Evolutionary conservation across 176 grass and related monocot genomes (phyloP), one percentile per base, ranked within the genome.

Genomic region (Melocanna baccifera): DNA sequence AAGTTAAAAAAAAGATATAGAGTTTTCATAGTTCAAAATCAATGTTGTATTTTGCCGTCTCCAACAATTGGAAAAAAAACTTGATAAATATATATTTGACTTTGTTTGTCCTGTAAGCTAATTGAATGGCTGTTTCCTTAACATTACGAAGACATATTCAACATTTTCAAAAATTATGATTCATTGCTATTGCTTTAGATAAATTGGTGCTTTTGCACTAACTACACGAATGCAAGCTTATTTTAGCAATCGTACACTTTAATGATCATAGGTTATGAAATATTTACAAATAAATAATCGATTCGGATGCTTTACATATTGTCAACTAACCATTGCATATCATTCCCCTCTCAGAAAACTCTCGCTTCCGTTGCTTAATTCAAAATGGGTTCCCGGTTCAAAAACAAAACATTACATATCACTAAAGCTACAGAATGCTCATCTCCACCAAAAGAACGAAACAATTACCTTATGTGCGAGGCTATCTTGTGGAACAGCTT

Each of bases 401-500:
- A 64, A 73, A 37, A 75, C n/a, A n/a, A 2, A 66, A 76, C 65
- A 80, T 30, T 61, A 16, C 45, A 52, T 20, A 67, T 64, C 14
- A 8, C 10, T 64, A 53, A 34, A 22, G 26, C 23, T 36, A 86
- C 19, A 63, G 37, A 51, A 71, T 13, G 62, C 1, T n/a, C n/a
- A 34, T 34, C 32, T 69, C 40, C 3, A 75, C 13, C 12, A 45
- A 64, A 74, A 37, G 69, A 66, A 81, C 57, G 22, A 87, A 59
- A 67, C 67, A 46, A 73, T 51, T 86, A 98, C 96, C 92, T 98
- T 98, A 85, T 98, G 88, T 43, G 96, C 88, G 11, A 98, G 89
- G 66, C 96, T 91, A 87, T 93, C 95, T n/a, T n/a, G 78, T 98
- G 96, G 82, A 98, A 95, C 18, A 95, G 86, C 58, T 98, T 98